phyloP scores from a whole-genome alignment of 208 protist species.

The Wallacemonas sp. region DNA sequence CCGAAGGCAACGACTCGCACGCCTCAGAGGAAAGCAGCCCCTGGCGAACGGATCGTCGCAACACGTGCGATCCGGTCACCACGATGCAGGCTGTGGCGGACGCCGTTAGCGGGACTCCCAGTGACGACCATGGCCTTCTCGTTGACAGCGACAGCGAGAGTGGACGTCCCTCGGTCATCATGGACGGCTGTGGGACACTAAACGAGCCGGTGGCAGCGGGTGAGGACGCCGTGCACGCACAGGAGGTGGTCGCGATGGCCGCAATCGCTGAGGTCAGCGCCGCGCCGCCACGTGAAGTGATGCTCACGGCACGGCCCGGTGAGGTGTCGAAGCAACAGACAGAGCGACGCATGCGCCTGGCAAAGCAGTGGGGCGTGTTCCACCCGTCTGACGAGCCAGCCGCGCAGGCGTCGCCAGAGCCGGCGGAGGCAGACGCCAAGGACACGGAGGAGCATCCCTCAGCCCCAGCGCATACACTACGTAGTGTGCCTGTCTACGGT shows the following conservation, averaged over 20 bases:
- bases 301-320: background rate
- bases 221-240: background rate
- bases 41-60: background rate
- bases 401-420: background rate
- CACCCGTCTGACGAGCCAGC: background rate
- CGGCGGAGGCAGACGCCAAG: background rate
- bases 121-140: background rate
- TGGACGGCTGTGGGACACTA: no score
- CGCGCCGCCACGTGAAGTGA: background rate
- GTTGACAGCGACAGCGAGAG: background rate
- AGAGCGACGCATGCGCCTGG: constrained; percentile 2
- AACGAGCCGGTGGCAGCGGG: background rate
- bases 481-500: constrained; percentile 1
- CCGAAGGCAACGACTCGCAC: no score
- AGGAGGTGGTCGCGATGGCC: background rate
- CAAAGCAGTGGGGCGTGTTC: constrained; percentile 1
- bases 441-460: constrained; percentile 17
- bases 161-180: background rate
- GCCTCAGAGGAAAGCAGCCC: background rate
- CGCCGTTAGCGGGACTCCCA: background rate
- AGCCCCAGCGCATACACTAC: background rate
- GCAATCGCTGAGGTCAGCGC: background rate
- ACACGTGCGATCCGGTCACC: background rate
- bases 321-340: constrained; percentile 7
- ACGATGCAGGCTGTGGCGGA: background rate